These are phyloP conservation scores for Microbotryum saponariae DNA, from an alignment of 1,284 basidiomycete genomes.

Conservation along the genomic window DNA sequence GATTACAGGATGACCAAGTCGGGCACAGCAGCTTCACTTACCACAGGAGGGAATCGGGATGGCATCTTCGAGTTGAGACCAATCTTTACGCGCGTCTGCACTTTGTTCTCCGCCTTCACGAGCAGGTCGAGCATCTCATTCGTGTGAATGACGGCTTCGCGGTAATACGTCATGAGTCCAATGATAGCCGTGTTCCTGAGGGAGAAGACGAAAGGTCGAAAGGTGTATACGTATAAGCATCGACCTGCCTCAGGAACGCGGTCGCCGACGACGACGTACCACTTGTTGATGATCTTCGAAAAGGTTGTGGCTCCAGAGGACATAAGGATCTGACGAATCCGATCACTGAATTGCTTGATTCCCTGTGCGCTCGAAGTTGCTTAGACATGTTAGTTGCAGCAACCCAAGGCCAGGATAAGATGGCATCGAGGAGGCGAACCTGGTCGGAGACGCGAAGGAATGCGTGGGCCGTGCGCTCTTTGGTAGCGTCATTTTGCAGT, in stretches of 20 bases:
- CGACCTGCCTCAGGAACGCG: constrained; percentile 2
- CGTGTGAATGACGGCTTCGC: constrained; percentile 79
- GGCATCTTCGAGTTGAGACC: constrained; percentile 95
- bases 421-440: constrained; percentile 39
- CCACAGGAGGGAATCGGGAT: constrained; percentile 80
- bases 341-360: constrained; percentile 92
- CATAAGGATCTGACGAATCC: constrained; percentile 82
- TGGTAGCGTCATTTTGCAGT: constrained; percentile 70
- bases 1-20: neutral
- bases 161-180: constrained; percentile 61
- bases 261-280: constrained; percentile 39
- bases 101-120: constrained; percentile 97
- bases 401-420: constrained; percentile 31
- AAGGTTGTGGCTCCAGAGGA: constrained; percentile 97
- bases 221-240: neutral
- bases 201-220: neutral
- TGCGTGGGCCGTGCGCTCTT: constrained; percentile 94
- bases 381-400: constrained; percentile 22
- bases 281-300: constrained; percentile 98
- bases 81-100: constrained; percentile 97
- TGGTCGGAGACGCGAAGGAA: constrained; percentile 88
- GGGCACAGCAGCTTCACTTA: constrained; percentile 15
- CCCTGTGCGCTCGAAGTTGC: constrained; percentile 44
- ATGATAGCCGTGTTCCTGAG: constrained; percentile 40
- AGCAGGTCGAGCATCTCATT: constrained; percentile 88